phyloP scores from a whole-genome alignment of 495 filamentous ascomycete genomes.

The Glutinoglossum americanum region DNA sequence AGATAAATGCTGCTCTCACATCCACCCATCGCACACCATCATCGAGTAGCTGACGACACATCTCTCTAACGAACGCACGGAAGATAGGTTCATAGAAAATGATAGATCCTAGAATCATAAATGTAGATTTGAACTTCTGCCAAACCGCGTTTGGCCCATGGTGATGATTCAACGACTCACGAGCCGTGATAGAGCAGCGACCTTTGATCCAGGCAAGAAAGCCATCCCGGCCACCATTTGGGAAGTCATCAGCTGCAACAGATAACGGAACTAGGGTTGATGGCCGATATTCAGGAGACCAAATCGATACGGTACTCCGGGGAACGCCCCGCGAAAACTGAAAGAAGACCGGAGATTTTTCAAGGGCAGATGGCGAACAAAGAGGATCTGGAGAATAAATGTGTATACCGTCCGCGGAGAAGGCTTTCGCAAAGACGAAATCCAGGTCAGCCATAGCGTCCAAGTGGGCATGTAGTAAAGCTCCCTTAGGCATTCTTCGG shows the following conservation, averaged over 20 bases:
- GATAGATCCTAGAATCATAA: constrained; percentile 46
- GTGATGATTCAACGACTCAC: constrained; percentile 57
- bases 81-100: constrained; percentile 85
- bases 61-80: constrained; percentile 42
- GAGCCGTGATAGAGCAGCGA: constrained; percentile 43
- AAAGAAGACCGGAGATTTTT: constrained; percentile 30
- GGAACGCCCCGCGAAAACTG: constrained; percentile 22
- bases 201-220: constrained; percentile 62
- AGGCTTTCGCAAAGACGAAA: constrained; percentile 45
- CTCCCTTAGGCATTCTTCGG: constrained; percentile 72
- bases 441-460: constrained; percentile 79
- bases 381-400: constrained; percentile 36
- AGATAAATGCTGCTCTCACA: constrained; percentile 33
- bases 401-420: constrained; percentile 55
- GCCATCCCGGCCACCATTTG: constrained; percentile 40
- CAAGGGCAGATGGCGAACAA: constrained; percentile 21
- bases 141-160: constrained; percentile 64
- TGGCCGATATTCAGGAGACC: constrained; percentile 36
- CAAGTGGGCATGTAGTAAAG: constrained; percentile 69
- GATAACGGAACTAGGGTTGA: constrained; percentile 33
- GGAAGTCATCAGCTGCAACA: constrained; percentile 49
- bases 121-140: constrained; percentile 50
- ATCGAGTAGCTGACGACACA: constrained; percentile 42
- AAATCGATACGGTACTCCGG: constrained; percentile 24
- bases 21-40: constrained; percentile 77